These are phyloP conservation scores for Lachancea lanzarotensis DNA, from an alignment of 805 yeast species.

Conservation along the genomic window DNA sequence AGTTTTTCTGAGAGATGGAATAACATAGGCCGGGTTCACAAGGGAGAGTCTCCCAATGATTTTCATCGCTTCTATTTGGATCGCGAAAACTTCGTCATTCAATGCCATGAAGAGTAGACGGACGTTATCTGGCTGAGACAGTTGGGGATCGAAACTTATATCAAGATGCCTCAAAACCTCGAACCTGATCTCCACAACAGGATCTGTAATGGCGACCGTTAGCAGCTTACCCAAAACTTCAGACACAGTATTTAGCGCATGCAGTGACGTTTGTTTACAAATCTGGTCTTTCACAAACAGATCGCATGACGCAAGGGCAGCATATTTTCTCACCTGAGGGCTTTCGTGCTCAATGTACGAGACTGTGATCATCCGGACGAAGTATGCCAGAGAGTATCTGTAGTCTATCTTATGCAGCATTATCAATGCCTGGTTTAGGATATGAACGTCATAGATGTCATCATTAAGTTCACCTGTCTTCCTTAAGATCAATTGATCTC, in stretches of 20 bases:
- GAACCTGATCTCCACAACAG: conserved; percentile 74
- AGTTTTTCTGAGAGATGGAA: conserved; percentile 84
- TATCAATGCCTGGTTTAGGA: conserved; percentile 71
- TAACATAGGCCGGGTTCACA: conserved; percentile 91
- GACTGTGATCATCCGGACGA: conserved; percentile 79
- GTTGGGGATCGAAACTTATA: conserved; percentile 76
- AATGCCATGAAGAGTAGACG: conserved; percentile 77
- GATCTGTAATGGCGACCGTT: conserved; percentile 82
- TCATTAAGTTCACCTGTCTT: conserved; percentile 49
- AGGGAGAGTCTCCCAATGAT: conserved; percentile 78
- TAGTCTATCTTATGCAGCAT: conserved; percentile 73
- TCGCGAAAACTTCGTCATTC: conserved; percentile 82
- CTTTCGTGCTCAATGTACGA: conserved; percentile 75
- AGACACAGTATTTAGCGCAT: conserved; percentile 75
- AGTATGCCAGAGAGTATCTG: conserved; percentile 72
- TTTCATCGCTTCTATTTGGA: conserved; percentile 69
- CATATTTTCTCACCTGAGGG: conserved; percentile 72
- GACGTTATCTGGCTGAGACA: conserved; percentile 91
- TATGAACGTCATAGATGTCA: conserved; percentile 41
- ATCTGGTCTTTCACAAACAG: conserved; percentile 74
- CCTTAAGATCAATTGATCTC: conserved; percentile 64
- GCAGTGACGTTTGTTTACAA: conserved; percentile 73
- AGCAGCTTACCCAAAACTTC: conserved; percentile 77
- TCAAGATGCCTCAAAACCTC: conserved; percentile 72
- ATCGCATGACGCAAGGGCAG: conserved; percentile 76